A percentile compares a stretch with the other conserved stretches of the same genome.
Evolutionary conservation across 1,284 basidiomycete genomes (phyloP).

Genomic region (Irpex sp.): DNA sequence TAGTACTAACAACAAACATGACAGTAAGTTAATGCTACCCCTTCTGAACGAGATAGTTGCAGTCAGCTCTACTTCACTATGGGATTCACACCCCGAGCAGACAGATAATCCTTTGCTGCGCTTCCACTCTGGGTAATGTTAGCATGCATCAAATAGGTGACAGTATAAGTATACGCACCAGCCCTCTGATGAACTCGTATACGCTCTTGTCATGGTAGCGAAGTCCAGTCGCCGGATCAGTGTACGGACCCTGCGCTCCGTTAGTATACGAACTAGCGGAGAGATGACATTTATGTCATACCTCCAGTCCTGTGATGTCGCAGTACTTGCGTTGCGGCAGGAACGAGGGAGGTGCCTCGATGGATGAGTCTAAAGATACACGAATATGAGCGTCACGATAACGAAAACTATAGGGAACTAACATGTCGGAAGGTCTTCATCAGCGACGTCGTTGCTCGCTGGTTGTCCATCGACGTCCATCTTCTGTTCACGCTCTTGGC

Average conservation of each 20-base stretch:
- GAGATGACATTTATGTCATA: conserved; percentile 24
- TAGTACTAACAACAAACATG: background rate
- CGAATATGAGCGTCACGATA: background rate
- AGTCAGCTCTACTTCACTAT: conserved; percentile 37
- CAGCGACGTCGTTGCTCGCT: conserved; percentile 22
- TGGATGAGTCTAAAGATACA: conserved; percentile 58
- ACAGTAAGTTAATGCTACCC: background rate
- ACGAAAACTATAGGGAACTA: conserved; percentile 20
- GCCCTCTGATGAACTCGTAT: conserved; percentile 76
- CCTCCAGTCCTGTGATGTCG: conserved; percentile 85
- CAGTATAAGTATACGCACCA: conserved; percentile 45
- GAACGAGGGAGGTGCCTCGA: conserved; percentile 83
- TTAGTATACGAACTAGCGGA: background rate
- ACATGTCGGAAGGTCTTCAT: conserved; percentile 71
- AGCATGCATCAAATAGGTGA: background rate
- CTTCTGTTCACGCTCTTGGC: conserved; percentile 40
- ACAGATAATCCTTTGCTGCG: conserved; percentile 46
- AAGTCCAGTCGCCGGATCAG: conserved; percentile 77
- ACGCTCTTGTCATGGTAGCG: conserved; percentile 86
- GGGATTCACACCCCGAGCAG: conserved; percentile 48
- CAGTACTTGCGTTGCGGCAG: conserved; percentile 79
- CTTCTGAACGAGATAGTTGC: background rate
- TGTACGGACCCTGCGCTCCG: conserved; percentile 67
- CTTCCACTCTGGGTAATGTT: conserved; percentile 36
- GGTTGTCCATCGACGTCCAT: conserved; percentile 39